Percentiles rank a stretch among this genome's conserved stretches.
phyloP scores from a whole-genome alignment of 495 filamentous ascomycete genomes.

The Tuber borchii region DNA sequence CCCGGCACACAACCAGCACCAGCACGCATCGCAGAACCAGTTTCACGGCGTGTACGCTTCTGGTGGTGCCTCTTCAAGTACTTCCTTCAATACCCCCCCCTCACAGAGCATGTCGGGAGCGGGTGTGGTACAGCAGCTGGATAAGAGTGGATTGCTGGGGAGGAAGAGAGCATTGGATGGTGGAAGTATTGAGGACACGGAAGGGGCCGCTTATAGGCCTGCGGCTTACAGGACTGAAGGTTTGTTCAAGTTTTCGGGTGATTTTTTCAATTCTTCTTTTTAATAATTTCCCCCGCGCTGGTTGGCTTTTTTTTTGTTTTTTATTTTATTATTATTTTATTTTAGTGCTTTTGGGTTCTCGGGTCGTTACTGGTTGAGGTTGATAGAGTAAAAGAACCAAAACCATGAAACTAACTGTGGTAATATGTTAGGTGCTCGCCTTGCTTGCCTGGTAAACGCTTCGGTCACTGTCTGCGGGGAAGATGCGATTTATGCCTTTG shows the following conservation, averaged over 20 bases:
- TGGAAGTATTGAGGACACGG: conserved; percentile 25
- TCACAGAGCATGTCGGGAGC: conserved; percentile 18
- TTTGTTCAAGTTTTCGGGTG: conserved; percentile 40
- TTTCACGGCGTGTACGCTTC: conserved; percentile 19
- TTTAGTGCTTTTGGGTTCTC: conserved; percentile 9
- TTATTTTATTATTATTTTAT: background rate
- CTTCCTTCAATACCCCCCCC: conserved; percentile 19
- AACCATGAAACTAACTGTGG: conserved; percentile 11
- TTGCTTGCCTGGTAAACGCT: conserved; percentile 93
- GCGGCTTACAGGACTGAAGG: conserved; percentile 40
- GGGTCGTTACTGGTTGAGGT: conserved; percentile 10
- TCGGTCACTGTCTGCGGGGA: conserved; percentile 95
- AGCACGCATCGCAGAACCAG: background rate
- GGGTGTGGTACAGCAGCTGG: conserved; percentile 8
- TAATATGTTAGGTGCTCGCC: conserved; percentile 64
- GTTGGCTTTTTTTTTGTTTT: conserved; percentile 14
- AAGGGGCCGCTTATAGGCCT: conserved; percentile 34
- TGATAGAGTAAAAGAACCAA: background rate
- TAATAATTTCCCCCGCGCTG: background rate
- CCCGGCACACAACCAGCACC: conserved; percentile 17
- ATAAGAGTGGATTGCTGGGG: conserved; percentile 22
- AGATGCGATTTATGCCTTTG: conserved; percentile 95
- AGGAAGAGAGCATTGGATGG: conserved; percentile 34
- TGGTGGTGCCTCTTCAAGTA: conserved; percentile 13
- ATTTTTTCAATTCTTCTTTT: conserved; percentile 27